Base-by-base conservation (phyloP, 805 yeast species). In the Wickerhamomyces ciferrii region DNA sequence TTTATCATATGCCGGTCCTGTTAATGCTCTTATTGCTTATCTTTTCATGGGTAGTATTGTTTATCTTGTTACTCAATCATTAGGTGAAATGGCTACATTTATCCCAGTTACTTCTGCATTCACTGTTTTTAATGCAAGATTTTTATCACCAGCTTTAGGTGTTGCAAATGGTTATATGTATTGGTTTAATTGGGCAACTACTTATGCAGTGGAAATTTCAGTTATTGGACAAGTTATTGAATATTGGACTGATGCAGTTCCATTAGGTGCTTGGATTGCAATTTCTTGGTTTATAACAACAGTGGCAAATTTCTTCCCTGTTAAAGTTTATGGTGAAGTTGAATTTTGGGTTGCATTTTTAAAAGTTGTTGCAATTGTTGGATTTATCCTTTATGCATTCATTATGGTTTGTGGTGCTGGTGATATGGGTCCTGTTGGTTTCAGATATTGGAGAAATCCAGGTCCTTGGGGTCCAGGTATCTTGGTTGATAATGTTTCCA, bases 31-130 rank as follows among this genome's bases (percentile, higher is more conserved):
- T 25, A 79, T 83, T 42, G 74, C 87, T 1, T 83, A 78, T 55
- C 50, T 79, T 9, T 81, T 81, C 62, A 79, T 83, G 71, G 85
- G 86, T 43, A 59, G 81, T 3, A 62, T 83, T 46, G 81, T 81
- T 2, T 81, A 72, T 54, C 74, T 76, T 20, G 80, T 83, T 39
- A 78, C 84, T 19, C 87, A 82, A 62, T 72, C 83, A 4, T 66
- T 83, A 50, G 88, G 87, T 54, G 89, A 83, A 65, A 79, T 83
- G 87, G 87, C 87, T 29, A 81, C 87, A 15, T 80, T 76, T 49
- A 78, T 83, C n/a, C 88, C 88, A 2, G 74, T 79, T 43, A 66
- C 81, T 11, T 67, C 76, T 2, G 80, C 87, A 1, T 80, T 83
- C 59, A 76, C 83, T 25, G 82, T 79, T 45, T 83, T 82, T 60